Evolutionary conservation across 2,329 filamentous ascomycete genomes (phyloP).

Genomic region (Mycosphaerella sp.): DNA sequence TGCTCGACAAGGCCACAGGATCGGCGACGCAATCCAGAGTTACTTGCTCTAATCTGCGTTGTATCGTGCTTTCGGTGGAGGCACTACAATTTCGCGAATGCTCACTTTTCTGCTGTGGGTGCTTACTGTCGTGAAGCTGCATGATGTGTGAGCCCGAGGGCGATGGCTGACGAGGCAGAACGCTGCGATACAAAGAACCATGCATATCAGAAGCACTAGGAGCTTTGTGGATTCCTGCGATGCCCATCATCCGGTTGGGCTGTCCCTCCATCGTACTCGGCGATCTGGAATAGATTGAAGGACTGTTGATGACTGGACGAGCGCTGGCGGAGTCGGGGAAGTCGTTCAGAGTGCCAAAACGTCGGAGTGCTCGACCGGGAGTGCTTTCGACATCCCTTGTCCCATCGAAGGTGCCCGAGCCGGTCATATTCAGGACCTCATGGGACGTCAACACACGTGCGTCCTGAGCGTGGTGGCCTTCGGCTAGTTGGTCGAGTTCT

Average conservation of each 20-base stretch:
- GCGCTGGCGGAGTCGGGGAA: background rate
- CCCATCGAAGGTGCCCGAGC: background rate
- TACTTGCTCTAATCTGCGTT: constrained; percentile 9
- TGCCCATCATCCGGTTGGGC: background rate
- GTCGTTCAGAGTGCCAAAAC: constrained; percentile 5
- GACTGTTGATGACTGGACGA: constrained; percentile 6
- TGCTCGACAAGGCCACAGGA: background rate
- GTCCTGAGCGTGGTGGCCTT: constrained; percentile 7
- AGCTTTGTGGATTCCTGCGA: background rate
- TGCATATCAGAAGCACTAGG: constrained; percentile 5
- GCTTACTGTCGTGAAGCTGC: background rate
- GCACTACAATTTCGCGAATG: constrained; percentile 4
- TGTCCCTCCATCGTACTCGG: background rate
- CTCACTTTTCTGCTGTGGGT: constrained; percentile 1
- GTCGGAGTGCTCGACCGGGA: background rate
- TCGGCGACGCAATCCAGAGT: background rate
- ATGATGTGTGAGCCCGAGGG: background rate
- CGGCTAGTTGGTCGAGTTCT: constrained; percentile 10
- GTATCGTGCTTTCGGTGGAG: constrained; percentile 10
- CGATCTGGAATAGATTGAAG: constrained; percentile 8
- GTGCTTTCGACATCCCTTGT: background rate
- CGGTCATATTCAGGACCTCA: constrained; percentile 7
- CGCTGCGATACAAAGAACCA: constrained; percentile 9
- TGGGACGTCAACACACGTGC: constrained; percentile 8
- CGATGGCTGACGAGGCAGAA: constrained; percentile 6